A percentile compares a stretch with the other conserved stretches of the same genome.
Evolutionary conservation across 2,329 filamentous ascomycete genomes (phyloP).

Genomic region (Phialophora tarda): DNA sequence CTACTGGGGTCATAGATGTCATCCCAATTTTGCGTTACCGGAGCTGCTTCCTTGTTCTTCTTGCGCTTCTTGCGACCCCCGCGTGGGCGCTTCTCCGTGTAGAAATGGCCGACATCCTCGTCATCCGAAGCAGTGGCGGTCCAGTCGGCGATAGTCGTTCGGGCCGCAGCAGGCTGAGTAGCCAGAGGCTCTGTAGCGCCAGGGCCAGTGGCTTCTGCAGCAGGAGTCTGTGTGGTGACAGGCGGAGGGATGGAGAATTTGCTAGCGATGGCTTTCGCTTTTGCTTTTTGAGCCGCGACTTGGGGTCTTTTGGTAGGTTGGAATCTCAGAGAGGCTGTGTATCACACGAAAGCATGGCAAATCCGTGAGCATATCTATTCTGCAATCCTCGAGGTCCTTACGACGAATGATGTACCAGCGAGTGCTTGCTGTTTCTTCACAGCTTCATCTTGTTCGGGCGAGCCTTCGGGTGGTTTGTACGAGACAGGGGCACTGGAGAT

Average conservation of each 20-base stretch:
- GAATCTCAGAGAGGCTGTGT: constrained; percentile 73
- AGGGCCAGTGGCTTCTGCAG: constrained; percentile 35
- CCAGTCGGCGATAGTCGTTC: constrained; percentile 81
- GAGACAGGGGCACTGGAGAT: constrained; percentile 77
- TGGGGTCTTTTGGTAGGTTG: constrained; percentile 84
- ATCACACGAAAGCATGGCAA: constrained; percentile 41
- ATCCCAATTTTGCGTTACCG: constrained; percentile 75
- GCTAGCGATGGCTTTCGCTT: constrained; percentile 66
- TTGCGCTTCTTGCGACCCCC: constrained; percentile 80
- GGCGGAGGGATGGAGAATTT: constrained; percentile 49
- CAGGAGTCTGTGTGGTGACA: constrained; percentile 37
- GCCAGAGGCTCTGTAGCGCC: constrained; percentile 21
- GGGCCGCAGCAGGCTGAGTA: constrained; percentile 53
- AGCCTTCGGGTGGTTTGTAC: constrained; percentile 63
- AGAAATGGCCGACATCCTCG: constrained; percentile 72
- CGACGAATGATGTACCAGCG: constrained; percentile 62
- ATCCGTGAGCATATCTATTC: constrained; percentile 55
- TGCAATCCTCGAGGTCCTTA: constrained; percentile 43
- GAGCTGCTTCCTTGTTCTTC: constrained; percentile 67
- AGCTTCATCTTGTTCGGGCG: constrained; percentile 55
- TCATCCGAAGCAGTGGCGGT: constrained; percentile 72
- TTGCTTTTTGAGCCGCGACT: constrained; percentile 64
- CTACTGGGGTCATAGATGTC: constrained; percentile 85
- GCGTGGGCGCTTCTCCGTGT: constrained; percentile 72
- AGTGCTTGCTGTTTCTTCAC: constrained; percentile 69